Conservation (phyloP, 2,329 filamentous ascomycete species). For the Scolecobasidium constrictum region DNA sequence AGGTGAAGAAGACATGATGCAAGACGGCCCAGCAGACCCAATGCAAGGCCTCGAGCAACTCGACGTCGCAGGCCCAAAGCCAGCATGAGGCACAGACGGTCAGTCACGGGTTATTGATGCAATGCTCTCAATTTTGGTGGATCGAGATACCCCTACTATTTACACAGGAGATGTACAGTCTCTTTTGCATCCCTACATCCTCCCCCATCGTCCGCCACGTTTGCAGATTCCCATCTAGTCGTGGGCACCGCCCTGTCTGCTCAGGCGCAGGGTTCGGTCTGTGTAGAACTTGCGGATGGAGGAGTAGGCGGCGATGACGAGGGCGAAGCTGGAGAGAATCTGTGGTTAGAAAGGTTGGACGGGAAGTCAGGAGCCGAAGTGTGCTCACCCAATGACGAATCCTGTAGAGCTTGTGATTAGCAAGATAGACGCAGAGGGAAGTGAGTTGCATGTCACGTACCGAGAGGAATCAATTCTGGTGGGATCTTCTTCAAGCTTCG, state of each 20-base stretch:
- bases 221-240: too few relatives aligned
- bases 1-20: constrained; percentile 59
- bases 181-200: too few relatives aligned
- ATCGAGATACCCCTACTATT: too few relatives aligned
- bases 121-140: too few relatives aligned
- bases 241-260: constrained; percentile 49
- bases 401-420: constrained; percentile 51
- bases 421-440: constrained; percentile 14
- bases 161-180: too few relatives aligned
- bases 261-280: constrained; percentile 87
- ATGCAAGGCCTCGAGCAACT: constrained; percentile 94
- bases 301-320: constrained; percentile 75
- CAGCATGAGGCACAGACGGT: constrained; percentile 40
- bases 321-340: constrained; percentile 42
- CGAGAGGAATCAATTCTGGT: constrained; percentile 86
- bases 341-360: constrained; percentile 11
- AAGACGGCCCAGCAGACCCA: constrained; percentile 50
- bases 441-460: constrained; percentile 46
- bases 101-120: too few relatives aligned
- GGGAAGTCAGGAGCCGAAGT: background rate
- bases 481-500: constrained; percentile 83
- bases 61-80: constrained; percentile 87
- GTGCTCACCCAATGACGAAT: constrained; percentile 70
- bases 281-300: constrained; percentile 68
- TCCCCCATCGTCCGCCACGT: too few relatives aligned